Conservation (phyloP, 1,284 basidiomycete species). For the Grifola frondosa region DNA sequence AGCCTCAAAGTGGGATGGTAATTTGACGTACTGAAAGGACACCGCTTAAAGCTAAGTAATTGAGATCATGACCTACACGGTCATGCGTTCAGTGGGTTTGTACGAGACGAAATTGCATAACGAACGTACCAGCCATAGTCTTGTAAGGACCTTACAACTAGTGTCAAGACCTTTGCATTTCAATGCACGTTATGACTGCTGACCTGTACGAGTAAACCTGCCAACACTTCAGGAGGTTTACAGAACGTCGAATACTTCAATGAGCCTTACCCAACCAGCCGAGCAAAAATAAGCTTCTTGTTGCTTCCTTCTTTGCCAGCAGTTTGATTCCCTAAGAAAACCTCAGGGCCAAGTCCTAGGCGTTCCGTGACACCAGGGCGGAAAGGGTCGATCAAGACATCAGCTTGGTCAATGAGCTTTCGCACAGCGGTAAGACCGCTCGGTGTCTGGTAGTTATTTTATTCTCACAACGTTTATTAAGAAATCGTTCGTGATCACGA, state of each 20-base stretch:
- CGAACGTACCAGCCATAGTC: slow-evolving; percentile 62
- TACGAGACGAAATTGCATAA: neutral
- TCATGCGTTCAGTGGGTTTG: slow-evolving; percentile 5
- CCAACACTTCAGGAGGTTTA: neutral
- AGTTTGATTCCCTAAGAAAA: slow-evolving; percentile 52
- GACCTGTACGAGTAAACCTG: slow-evolving; percentile 63
- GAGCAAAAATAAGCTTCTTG: slow-evolving; percentile 59
- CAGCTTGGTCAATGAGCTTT: slow-evolving; percentile 63
- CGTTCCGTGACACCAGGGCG: slow-evolving; percentile 81
- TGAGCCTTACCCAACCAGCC: slow-evolving; percentile 59
- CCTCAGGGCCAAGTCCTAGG: slow-evolving; percentile 74
- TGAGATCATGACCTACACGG: slow-evolving; percentile 73
- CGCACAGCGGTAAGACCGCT: slow-evolving; percentile 60
- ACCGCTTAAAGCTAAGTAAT: slow-evolving; percentile 83
- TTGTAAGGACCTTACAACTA: slow-evolving; percentile 53
- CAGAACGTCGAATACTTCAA: neutral
- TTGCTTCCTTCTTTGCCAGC: slow-evolving; percentile 50
- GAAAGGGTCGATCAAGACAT: slow-evolving; percentile 83
- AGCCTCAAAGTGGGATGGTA: neutral
- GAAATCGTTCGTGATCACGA: neutral
- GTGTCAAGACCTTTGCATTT: too few relatives aligned
- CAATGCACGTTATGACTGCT: slow-evolving; percentile 5
- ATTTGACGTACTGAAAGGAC: slow-evolving; percentile 59
- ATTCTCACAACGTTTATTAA: neutral
- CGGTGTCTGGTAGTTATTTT: slow-evolving; percentile 35